Percentiles rank a stretch among this genome's conserved stretches.
Conservation (phyloP, 805 yeast genomes). For the Grigorovia jiainica region DNA sequence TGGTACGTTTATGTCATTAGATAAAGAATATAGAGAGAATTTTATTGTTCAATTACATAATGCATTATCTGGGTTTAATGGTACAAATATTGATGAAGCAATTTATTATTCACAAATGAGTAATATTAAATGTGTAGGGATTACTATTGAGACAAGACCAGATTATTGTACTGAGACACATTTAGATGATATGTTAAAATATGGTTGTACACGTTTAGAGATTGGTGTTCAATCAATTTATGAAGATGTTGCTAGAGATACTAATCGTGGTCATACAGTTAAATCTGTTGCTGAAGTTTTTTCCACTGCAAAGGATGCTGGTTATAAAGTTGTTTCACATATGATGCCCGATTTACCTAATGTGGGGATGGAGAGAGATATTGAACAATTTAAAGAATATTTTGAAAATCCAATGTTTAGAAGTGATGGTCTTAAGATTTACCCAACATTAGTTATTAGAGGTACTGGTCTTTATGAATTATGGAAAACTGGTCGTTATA, state of each 20-base stretch:
- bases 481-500: slow-evolving; percentile 93
- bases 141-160: slow-evolving; percentile 96
- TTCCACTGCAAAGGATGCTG: slow-evolving; percentile 94
- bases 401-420: slow-evolving; percentile 95
- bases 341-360: slow-evolving; percentile 99
- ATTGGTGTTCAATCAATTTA: slow-evolving; percentile 96
- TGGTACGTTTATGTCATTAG: slow-evolving; percentile 95
- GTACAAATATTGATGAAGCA: slow-evolving; percentile 82
- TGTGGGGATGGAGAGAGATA: slow-evolving; percentile 96
- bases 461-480: slow-evolving; percentile 96
- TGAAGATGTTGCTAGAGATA: slow-evolving; percentile 97
- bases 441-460: slow-evolving; percentile 92
- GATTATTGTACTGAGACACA: slow-evolving; percentile 97
- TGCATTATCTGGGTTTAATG: slow-evolving; percentile 88
- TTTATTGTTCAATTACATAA: slow-evolving; percentile 88
- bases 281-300: slow-evolving; percentile 93
- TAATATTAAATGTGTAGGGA: slow-evolving; percentile 94
- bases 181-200: slow-evolving; percentile 86
- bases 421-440: slow-evolving; percentile 91
- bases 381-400: slow-evolving; percentile 92
- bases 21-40: slow-evolving; percentile 78
- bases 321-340: slow-evolving; percentile 94
- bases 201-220: slow-evolving; percentile 94
- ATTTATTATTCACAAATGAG: slow-evolving; percentile 87
- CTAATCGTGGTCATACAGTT: slow-evolving; percentile 97